A percentile compares a stretch with the other conserved stretches of the same genome.
phyloP scores from a whole-genome alignment of 441 rosid genomes.

The Pelargonium australe region DNA sequence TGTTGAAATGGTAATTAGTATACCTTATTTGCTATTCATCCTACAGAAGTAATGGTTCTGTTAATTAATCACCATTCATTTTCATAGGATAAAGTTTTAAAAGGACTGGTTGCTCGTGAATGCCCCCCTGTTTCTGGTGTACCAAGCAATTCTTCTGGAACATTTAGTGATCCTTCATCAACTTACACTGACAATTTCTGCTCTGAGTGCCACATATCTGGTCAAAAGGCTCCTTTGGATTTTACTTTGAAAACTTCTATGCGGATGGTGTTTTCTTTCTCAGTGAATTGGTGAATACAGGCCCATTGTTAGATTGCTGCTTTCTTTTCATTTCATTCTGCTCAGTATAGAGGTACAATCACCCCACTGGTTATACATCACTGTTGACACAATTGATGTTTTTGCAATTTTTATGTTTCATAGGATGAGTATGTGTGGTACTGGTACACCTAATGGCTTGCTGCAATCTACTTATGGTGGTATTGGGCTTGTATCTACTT shows the following conservation, averaged over 20 bases:
- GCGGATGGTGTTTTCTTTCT: constrained; percentile 48
- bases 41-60: constrained; percentile 5
- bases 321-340: background rate
- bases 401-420: constrained; percentile 47
- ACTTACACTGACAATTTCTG: constrained; percentile 33
- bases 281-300: constrained; percentile 55
- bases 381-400: constrained; percentile 5
- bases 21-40: constrained; percentile 16
- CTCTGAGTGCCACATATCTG: constrained; percentile 48
- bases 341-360: background rate
- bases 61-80: constrained; percentile 18
- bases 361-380: constrained; percentile 5
- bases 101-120: constrained; percentile 62
- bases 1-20: constrained; percentile 61
- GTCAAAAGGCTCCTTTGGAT: constrained; percentile 71
- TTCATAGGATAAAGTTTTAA: constrained; percentile 74
- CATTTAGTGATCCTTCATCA: constrained; percentile 30
- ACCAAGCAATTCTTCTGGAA: constrained; percentile 32
- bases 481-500: constrained; percentile 32
- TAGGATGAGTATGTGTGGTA: constrained; percentile 49
- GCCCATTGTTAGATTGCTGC: background rate
- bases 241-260: constrained; percentile 76
- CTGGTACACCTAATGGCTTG: constrained; percentile 28
- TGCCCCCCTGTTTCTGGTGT: constrained; percentile 23
- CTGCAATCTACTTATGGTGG: constrained; percentile 28